A percentile compares a stretch with the other conserved stretches of the same genome.
Conservation (phyloP, 805 yeast genomes). For the Starmera dryadoides region DNA sequence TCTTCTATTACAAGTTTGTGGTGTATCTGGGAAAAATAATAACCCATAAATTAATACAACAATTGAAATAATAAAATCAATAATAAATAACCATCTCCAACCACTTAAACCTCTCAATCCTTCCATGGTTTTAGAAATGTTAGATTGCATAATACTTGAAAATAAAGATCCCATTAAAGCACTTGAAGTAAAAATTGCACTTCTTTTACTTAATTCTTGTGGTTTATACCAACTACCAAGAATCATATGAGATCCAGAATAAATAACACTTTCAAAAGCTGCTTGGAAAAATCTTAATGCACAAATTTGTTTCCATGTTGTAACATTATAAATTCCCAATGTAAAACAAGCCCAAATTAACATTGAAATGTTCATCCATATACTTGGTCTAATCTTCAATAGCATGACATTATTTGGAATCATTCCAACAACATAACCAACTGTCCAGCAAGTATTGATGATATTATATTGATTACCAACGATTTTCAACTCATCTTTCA, state of each 20-base stretch:
- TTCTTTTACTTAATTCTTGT: constrained; percentile 29
- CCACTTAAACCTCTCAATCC: constrained; percentile 33
- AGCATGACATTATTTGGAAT: constrained; percentile 53
- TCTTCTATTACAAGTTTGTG: constrained; percentile 3
- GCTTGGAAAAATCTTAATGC: constrained; percentile 57
- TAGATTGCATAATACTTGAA: constrained; percentile 31
- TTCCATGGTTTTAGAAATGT: constrained; percentile 29
- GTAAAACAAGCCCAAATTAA: constrained; percentile 52
- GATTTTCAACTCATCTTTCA: constrained; percentile 49
- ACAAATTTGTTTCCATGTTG: constrained; percentile 41
- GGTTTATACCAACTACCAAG: constrained; percentile 46
- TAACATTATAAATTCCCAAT: constrained; percentile 41
- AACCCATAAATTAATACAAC: constrained; percentile 37
- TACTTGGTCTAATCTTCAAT: constrained; percentile 45
- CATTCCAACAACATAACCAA: constrained; percentile 56
- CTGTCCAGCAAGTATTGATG: constrained; percentile 47
- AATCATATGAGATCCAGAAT: constrained; percentile 46
- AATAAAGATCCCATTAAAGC: constrained; percentile 33
- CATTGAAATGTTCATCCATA: constrained; percentile 48
- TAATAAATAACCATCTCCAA: constrained; percentile 43
- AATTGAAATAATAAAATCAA: constrained; percentile 36
- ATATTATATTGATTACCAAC: constrained; percentile 42
- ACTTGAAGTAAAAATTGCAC: constrained; percentile 33
- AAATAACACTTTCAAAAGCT: constrained; percentile 51
- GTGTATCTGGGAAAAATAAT: constrained; percentile 9